Percentiles rank a stretch among this genome's conserved stretches.
phyloP scores from a whole-genome alignment of 1,284 basidiomycete species.

The Apiotrichum akiyoshidainum region DNA sequence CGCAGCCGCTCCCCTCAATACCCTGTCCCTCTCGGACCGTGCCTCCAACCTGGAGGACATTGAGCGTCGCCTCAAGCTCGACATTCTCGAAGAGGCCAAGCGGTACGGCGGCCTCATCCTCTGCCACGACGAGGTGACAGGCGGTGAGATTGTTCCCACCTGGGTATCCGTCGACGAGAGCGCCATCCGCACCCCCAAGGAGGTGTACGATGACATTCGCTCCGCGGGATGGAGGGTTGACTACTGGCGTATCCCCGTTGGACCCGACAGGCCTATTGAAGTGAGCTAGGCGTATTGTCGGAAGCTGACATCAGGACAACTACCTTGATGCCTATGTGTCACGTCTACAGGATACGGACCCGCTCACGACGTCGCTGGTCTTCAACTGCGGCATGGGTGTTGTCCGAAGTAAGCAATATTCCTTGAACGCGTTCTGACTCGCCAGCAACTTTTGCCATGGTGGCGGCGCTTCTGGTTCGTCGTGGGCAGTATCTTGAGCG shows the following conservation, averaged over 20 bases:
- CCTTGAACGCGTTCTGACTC: background rate
- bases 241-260: conserved; percentile 85
- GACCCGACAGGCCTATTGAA: conserved; percentile 82
- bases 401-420: conserved; percentile 62
- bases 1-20: conserved; percentile 75
- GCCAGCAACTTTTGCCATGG: conserved; percentile 88
- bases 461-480: conserved; percentile 82
- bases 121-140: conserved; percentile 74
- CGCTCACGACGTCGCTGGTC: conserved; percentile 75
- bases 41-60: conserved; percentile 95
- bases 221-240: conserved; percentile 85
- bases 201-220: conserved; percentile 79
- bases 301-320: conserved; percentile 61
- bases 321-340: conserved; percentile 90
- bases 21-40: conserved; percentile 80
- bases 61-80: conserved; percentile 82
- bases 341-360: conserved; percentile 77
- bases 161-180: conserved; percentile 88
- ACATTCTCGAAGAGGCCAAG: conserved; percentile 84
- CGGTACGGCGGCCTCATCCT: conserved; percentile 86
- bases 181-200: conserved; percentile 81
- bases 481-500: conserved; percentile 77
- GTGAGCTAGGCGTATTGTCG: conserved; percentile 41
- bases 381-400: conserved; percentile 98
- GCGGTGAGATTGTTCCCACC: conserved; percentile 81